phyloP scores from a whole-genome alignment of 495 filamentous ascomycete genomes.

The Penicillium subrubescens region DNA sequence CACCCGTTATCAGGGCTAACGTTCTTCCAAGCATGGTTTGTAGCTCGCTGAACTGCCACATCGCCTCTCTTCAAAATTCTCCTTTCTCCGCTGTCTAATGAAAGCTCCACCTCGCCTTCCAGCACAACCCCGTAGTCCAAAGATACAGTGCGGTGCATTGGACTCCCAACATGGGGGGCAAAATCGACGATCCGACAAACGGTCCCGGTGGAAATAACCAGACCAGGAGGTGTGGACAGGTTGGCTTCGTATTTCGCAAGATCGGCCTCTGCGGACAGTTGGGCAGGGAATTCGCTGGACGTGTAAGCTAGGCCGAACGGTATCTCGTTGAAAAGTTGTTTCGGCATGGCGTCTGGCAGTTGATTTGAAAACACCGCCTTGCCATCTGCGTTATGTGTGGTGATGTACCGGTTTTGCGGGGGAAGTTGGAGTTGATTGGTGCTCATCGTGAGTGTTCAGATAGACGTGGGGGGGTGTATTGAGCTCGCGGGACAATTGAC shows the following conservation, averaged over 20 bases:
- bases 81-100: constrained; percentile 62
- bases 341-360: constrained; percentile 18
- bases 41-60: constrained; percentile 64
- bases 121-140: constrained; percentile 70
- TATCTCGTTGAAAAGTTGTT: constrained; percentile 28
- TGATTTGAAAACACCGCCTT: constrained; percentile 34
- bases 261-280: constrained; percentile 47
- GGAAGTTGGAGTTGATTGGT: too few species aligned
- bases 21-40: constrained; percentile 69
- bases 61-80: constrained; percentile 61
- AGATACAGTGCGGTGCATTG: constrained; percentile 66
- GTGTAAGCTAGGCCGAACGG: constrained; percentile 38
- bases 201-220: constrained; percentile 21
- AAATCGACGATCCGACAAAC: constrained; percentile 62
- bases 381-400: constrained; percentile 39
- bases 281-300: constrained; percentile 51
- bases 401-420: constrained; percentile 27
- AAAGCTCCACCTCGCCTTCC: constrained; percentile 63
- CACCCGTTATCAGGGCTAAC: neutral
- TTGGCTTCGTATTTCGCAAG: constrained; percentile 30
- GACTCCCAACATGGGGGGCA: constrained; percentile 51
- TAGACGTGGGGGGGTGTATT: too few species aligned
- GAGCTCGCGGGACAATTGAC: too few species aligned
- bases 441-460: too few species aligned
- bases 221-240: constrained; percentile 26